Percentiles rank a stretch among this genome's conserved stretches.
Evolutionary conservation across 768 basidiomycete species (phyloP).

Genomic region (Tricholoma bakamatsutake): DNA sequence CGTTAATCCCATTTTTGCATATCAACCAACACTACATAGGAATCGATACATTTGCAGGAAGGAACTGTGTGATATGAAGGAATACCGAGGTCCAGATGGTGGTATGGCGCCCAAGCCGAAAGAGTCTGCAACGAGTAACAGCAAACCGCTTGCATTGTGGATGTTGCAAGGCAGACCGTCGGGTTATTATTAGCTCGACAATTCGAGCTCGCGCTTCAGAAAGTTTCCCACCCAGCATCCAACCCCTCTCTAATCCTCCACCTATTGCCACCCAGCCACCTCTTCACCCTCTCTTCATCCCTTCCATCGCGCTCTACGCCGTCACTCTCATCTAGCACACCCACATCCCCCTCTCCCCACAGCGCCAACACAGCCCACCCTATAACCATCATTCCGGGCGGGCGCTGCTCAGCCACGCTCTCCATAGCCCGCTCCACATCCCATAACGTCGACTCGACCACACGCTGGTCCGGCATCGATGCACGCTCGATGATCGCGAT

Average conservation of each 20-base stretch:
- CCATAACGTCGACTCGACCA: conserved; percentile 70
- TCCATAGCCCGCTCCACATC: conserved; percentile 69
- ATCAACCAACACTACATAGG: not conserved
- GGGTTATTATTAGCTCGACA: not conserved
- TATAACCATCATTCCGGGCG: conserved; percentile 94
- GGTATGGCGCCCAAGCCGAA: no score
- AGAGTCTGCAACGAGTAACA: not conserved
- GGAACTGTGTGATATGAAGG: no score
- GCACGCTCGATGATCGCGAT: conserved; percentile 94
- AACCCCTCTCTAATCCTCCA: conserved; percentile 70
- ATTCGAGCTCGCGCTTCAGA: not conserved
- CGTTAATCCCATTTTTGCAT: not conserved
- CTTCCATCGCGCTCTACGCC: conserved; percentile 35
- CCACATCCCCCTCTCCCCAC: conserved; percentile 64
- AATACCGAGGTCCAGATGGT: no score
- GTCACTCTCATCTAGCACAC: conserved; percentile 67
- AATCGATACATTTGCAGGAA: no score
- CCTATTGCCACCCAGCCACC: conserved; percentile 49
- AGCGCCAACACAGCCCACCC: conserved; percentile 88
- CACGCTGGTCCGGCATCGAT: conserved; percentile 90
- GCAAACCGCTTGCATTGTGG: no score
- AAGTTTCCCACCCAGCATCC: conserved; percentile 32
- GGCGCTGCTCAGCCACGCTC: conserved; percentile 76
- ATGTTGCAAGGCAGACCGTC: not conserved
- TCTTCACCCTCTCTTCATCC: conserved; percentile 42